Conservation (phyloP, 2,329 filamentous ascomycete species). For the Calonectria multiphialidica region DNA sequence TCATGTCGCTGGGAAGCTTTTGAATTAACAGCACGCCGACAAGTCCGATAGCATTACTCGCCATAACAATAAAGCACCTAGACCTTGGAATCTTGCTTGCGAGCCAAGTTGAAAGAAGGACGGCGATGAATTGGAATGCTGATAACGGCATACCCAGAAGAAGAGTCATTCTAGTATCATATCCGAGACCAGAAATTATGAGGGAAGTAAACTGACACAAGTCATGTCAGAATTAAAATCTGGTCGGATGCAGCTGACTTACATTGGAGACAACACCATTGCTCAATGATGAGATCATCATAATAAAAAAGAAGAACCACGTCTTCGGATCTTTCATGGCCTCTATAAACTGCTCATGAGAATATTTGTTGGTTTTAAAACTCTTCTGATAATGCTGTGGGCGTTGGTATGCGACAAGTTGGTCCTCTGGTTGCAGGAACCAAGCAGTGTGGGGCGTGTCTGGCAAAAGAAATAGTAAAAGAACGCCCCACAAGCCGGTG, state of each 20-base stretch:
- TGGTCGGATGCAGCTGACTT: background rate
- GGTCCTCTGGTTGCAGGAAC: background rate
- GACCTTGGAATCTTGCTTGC: background rate
- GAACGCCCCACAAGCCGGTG: background rate
- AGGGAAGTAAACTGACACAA: background rate
- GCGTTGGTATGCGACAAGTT: background rate
- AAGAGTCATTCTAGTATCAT: background rate
- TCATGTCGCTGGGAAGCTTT: background rate
- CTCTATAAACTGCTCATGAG: constrained; percentile 8
- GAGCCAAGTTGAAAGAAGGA: background rate
- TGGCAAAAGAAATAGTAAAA: background rate
- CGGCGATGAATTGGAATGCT: background rate
- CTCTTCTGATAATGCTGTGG: background rate
- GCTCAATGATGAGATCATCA: background rate
- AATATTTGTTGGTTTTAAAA: constrained; percentile 6
- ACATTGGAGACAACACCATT: constrained; percentile 11
- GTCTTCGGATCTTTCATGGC: constrained; percentile 15
- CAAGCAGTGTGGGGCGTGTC: background rate
- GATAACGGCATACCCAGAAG: background rate
- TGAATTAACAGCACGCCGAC: constrained; percentile 1
- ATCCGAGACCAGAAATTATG: constrained; percentile 1
- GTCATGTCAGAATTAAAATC: background rate
- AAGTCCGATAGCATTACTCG: background rate
- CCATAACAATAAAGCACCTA: background rate
- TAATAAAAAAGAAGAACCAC: constrained; percentile 12